Percentiles rank a stretch among this genome's conserved stretches.
Conservation (phyloP, 2,329 filamentous ascomycete species). For the Neophaeococcomyces aloes region DNA sequence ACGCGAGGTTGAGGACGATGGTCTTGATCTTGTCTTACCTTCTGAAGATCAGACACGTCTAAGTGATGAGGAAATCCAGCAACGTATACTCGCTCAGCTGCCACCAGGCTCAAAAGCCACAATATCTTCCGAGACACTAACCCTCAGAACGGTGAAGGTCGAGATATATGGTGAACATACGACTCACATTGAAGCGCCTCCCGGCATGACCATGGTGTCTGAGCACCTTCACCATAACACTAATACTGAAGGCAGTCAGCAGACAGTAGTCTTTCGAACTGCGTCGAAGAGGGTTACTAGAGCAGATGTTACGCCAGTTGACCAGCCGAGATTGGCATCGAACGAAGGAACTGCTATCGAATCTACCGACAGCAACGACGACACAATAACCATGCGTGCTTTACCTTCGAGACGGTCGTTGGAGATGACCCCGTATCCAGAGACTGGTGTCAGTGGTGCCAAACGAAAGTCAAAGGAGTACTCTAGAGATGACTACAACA, state of each 20-base stretch:
- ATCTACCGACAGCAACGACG: neutral
- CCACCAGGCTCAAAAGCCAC: slow-evolving; percentile 34
- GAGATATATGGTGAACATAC: slow-evolving; percentile 35
- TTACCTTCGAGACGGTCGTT: no score
- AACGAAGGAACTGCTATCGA: neutral
- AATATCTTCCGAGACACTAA: slow-evolving; percentile 34
- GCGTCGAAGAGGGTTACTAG: slow-evolving; percentile 27
- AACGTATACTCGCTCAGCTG: slow-evolving; percentile 39
- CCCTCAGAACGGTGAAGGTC: slow-evolving; percentile 37
- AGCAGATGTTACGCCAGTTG: slow-evolving; percentile 13
- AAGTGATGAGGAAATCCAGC: slow-evolving; percentile 36
- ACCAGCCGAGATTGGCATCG: slow-evolving; percentile 8
- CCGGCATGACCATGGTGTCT: slow-evolving; percentile 36
- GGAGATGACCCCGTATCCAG: slow-evolving; percentile 7
- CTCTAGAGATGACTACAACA: neutral
- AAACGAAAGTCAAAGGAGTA: neutral
- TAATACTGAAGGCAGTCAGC: slow-evolving; percentile 25
- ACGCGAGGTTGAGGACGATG: slow-evolving; percentile 25
- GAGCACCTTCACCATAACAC: slow-evolving; percentile 32
- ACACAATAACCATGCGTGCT: no score
- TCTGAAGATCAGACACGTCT: slow-evolving; percentile 29
- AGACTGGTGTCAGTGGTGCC: slow-evolving; percentile 8
- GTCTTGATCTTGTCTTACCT: slow-evolving; percentile 23
- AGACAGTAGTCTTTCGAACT: slow-evolving; percentile 37
- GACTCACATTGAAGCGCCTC: slow-evolving; percentile 34